Base-by-base conservation (phyloP, 192 early-diverging fungal genomes). In the Coemansia sp. region DNA sequence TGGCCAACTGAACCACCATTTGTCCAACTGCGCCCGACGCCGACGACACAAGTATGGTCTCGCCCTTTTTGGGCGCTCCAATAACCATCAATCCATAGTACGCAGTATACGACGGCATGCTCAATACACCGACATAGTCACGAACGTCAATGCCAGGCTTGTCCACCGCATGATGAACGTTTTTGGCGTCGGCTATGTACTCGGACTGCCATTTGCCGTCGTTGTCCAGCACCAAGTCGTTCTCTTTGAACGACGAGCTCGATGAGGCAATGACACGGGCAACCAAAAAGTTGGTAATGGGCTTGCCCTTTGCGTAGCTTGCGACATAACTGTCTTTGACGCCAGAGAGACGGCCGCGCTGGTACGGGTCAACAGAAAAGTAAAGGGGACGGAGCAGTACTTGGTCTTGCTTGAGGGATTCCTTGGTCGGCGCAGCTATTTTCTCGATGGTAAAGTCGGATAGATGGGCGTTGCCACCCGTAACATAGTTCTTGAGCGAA, bases 41-140 rank as follows among this genome's bases (percentile, higher is more conserved):
- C 17, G 89, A 90, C 4, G 85, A 89, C 17, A 95, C 84, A 45
- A 87, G 92, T 7, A 94, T 72, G 4, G 91, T 95, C 60, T 97
- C 93, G 10, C 93, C 93, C 2, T 67, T 68, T 70, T 90, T 90
- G 64, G 90, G 87, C 58, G 89, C 65, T 23, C 88, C 90, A 22
- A 89, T 68, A 12, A 74, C 66, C 27, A 84, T 48, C 19, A 93
- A 65, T 17, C 89, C 87, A 25, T 76, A 65, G 62, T 90, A 92
- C 0, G 92, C 93, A 5, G 93, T 94, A 39, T 87, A 82, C 25
- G 88, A 86, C 21, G 93, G 86, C 88, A 93, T 93, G 22, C 93
- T 88, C 5, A 91, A 72, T 23, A 88, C 81, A 47, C 90, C 56
- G 12, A 75, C 32, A 11, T 62, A 56, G 55, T 69, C 63, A 35